Conservation (phyloP, 768 basidiomycete genomes). For the Xerocomellus chrysenteron region DNA sequence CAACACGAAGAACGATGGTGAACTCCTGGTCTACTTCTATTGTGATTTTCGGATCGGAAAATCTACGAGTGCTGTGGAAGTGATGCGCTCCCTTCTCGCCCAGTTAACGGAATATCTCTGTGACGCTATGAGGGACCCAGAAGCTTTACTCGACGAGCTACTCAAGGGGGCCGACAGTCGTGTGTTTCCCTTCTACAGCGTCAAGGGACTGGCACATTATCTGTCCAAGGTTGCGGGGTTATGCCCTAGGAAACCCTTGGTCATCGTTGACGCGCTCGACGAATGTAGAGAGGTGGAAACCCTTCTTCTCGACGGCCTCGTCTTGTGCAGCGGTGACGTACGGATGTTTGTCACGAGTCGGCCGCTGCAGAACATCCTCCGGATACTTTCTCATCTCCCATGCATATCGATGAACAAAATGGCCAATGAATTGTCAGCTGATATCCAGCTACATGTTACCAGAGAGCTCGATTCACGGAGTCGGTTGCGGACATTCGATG, state of each 20-base stretch:
- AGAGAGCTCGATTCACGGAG: conserved; percentile 8
- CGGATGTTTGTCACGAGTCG: conserved; percentile 14
- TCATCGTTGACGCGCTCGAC: conserved; percentile 24
- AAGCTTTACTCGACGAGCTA: conserved; percentile 4
- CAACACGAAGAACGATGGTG: neutral
- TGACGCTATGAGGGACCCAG: neutral
- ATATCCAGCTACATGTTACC: conserved; percentile 10
- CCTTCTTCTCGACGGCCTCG: conserved; percentile 10
- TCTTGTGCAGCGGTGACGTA: neutral
- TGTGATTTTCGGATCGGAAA: conserved; percentile 25
- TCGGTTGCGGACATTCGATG: conserved; percentile 2
- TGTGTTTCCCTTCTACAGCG: neutral
- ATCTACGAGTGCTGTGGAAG: conserved; percentile 4
- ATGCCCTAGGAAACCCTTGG: conserved; percentile 1
- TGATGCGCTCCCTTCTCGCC: conserved; percentile 15
- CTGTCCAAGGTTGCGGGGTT: neutral
- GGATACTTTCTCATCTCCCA: neutral
- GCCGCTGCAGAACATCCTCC: conserved; percentile 2
- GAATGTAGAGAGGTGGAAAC: conserved; percentile 16
- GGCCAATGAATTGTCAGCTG: neutral
- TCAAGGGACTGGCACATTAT: neutral
- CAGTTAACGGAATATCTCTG: conserved; percentile 8
- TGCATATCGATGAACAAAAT: conserved; percentile 11
- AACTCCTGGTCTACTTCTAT: conserved; percentile 18
- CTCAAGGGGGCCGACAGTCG: neutral